phyloP scores from a whole-genome alignment of 805 yeast genomes.

The Kockiozyma suomiensis region DNA sequence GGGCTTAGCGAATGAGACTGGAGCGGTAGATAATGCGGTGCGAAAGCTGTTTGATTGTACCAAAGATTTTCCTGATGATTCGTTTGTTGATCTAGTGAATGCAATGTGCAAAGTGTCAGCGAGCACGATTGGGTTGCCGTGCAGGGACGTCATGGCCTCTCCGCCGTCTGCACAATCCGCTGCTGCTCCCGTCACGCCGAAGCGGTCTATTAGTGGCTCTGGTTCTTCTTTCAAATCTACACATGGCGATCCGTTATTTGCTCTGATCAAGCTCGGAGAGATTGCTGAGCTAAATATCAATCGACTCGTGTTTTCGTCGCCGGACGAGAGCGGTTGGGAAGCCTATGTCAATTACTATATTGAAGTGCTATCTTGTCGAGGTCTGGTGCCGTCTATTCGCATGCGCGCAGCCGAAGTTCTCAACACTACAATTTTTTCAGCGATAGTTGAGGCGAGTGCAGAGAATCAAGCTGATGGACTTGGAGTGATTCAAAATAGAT shows the following conservation, averaged over 20 bases:
- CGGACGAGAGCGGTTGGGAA: constrained; percentile 52
- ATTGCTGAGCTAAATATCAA: constrained; percentile 55
- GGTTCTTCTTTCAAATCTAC: background rate
- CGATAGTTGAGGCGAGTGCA: constrained; percentile 27
- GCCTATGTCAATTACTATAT: constrained; percentile 52
- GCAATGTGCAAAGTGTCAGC: constrained; percentile 49
- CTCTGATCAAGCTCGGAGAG: constrained; percentile 55
- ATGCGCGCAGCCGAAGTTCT: constrained; percentile 54
- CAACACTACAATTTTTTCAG: constrained; percentile 49
- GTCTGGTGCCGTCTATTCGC: constrained; percentile 50
- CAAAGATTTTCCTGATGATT: constrained; percentile 52
- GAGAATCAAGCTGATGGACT: constrained; percentile 9
- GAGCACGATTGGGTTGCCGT: constrained; percentile 13
- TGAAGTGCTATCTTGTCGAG: constrained; percentile 50
- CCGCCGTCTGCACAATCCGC: background rate
- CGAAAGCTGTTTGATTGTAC: constrained; percentile 67
- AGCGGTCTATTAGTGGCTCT: background rate
- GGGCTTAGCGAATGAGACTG: constrained; percentile 23
- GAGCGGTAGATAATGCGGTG: constrained; percentile 55
- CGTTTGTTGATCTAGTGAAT: constrained; percentile 53
- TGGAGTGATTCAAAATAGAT: constrained; percentile 44
- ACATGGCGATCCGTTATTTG: constrained; percentile 45
- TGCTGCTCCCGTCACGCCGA: background rate
- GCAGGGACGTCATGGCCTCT: background rate
- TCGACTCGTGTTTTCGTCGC: constrained; percentile 46